Conservation (phyloP, 352 stramenopile genomes). For the Nothophytophthora sp. region DNA sequence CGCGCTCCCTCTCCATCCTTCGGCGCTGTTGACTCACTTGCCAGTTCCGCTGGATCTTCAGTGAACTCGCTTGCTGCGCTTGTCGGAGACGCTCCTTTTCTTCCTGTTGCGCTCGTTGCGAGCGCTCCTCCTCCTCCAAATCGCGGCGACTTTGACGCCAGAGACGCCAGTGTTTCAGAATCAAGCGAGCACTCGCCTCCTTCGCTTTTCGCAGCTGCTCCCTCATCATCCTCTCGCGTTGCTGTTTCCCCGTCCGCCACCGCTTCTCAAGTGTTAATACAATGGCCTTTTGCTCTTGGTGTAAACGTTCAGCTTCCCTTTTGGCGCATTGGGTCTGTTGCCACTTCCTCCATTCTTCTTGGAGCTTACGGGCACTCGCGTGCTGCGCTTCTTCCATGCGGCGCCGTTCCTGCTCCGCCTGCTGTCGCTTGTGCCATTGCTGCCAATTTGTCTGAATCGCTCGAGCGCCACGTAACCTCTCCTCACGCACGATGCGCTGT, state of each 20-base stretch:
- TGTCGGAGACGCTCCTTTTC: conserved; percentile 11
- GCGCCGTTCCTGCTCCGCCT: background rate
- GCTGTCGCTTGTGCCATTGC: background rate
- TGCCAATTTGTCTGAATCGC: conserved; percentile 16
- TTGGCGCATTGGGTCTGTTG: background rate
- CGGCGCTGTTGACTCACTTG: conserved; percentile 9
- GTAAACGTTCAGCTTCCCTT: background rate
- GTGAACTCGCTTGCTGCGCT: conserved; percentile 11
- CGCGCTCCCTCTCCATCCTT: conserved; percentile 19
- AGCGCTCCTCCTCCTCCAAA: conserved; percentile 14
- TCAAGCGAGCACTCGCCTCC: background rate
- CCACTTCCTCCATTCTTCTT: background rate
- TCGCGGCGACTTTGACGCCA: conserved; percentile 11
- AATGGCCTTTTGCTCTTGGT: conserved; percentile 4
- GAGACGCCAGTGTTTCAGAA: background rate
- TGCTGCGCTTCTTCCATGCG: background rate
- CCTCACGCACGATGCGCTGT: background rate
- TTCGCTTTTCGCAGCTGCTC: background rate
- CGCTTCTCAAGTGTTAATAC: conserved; percentile 4
- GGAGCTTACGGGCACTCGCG: conserved; percentile 3
- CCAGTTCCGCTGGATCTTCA: conserved; percentile 26
- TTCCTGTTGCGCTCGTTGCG: background rate
- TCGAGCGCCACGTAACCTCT: conserved; percentile 1
- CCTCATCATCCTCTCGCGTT: background rate
- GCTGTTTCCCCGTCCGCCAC: conserved; percentile 4